Percentiles rank a stretch among this genome's conserved stretches.
These are phyloP conservation scores for Backusella psychrophila DNA, from an alignment of 192 early-diverging fungal genomes.

Conservation along the genomic window DNA sequence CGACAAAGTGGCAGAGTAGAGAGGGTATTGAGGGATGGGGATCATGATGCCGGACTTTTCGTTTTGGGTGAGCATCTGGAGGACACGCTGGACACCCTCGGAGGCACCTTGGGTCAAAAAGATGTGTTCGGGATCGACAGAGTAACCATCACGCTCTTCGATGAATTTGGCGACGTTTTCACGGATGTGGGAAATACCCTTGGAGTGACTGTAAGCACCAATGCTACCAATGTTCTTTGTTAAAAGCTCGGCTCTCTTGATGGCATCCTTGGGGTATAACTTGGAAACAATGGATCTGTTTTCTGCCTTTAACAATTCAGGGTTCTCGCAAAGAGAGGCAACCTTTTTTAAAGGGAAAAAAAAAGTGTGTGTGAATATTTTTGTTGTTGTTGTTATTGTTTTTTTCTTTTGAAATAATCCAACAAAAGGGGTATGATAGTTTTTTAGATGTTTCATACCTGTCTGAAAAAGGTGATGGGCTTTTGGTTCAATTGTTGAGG, in stretches of 20 bases:
- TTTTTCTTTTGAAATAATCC: neutral
- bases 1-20: constrained; percentile 92
- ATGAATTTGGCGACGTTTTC: constrained; percentile 91
- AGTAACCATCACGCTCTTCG: constrained; percentile 83
- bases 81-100: constrained; percentile 87
- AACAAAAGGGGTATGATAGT: neutral
- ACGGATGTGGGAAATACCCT: constrained; percentile 84
- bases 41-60: constrained; percentile 93
- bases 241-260: constrained; percentile 78
- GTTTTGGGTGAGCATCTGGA: constrained; percentile 83
- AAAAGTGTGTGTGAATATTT: neutral
- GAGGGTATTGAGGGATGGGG: constrained; percentile 98
- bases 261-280: constrained; percentile 85
- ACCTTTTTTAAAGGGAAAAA: constrained; percentile 49
- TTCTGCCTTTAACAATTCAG: constrained; percentile 68
- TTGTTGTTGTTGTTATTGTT: neutral
- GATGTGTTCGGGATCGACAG: constrained; percentile 80
- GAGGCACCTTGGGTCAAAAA: constrained; percentile 94
- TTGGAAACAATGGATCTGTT: constrained; percentile 47
- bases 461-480: constrained; percentile 96
- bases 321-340: constrained; percentile 84
- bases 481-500: constrained; percentile 87
- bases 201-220: constrained; percentile 95
- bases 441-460: constrained; percentile 47
- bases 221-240: constrained; percentile 68